These are phyloP conservation scores for Aspergillus sp. DNA, from an alignment of 2,329 filamentous ascomycete genomes.

Conservation along the genomic window DNA sequence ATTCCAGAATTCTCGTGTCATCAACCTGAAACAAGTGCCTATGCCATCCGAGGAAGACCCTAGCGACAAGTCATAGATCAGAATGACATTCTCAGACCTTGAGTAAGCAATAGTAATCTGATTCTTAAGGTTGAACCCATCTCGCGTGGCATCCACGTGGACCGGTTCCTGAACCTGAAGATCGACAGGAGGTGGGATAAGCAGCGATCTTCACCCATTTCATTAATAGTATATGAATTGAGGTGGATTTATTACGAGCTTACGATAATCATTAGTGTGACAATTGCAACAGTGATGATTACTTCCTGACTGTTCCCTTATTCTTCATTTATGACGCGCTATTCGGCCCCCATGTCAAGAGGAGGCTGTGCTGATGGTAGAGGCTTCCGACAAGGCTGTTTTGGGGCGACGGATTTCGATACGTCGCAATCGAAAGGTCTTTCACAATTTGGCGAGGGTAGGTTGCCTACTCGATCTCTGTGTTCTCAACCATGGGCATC, in stretches of 20 bases:
- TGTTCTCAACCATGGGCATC: neutral
- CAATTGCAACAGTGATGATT: neutral
- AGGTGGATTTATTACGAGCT: neutral
- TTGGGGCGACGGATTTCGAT: neutral
- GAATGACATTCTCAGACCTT: neutral
- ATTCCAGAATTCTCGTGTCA: neutral
- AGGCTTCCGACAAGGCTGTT: too few species aligned
- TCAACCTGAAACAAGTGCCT: neutral
- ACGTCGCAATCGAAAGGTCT: neutral
- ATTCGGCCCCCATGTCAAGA: neutral
- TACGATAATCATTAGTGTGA: neutral
- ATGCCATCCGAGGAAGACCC: neutral
- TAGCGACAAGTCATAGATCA: neutral
- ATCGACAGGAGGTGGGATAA: neutral
- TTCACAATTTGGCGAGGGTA: too few species aligned
- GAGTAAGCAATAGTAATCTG: neutral
- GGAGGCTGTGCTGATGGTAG: neutral
- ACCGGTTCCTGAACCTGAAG: neutral
- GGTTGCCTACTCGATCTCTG: neutral
- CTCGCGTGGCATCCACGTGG: neutral
- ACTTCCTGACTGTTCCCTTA: neutral
- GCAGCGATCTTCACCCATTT: neutral
- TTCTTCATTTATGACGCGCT: neutral
- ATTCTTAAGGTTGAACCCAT: neutral
- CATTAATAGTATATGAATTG: neutral